phyloP scores from a whole-genome alignment of 306 rosid species.

The Glycine tomentella region DNA sequence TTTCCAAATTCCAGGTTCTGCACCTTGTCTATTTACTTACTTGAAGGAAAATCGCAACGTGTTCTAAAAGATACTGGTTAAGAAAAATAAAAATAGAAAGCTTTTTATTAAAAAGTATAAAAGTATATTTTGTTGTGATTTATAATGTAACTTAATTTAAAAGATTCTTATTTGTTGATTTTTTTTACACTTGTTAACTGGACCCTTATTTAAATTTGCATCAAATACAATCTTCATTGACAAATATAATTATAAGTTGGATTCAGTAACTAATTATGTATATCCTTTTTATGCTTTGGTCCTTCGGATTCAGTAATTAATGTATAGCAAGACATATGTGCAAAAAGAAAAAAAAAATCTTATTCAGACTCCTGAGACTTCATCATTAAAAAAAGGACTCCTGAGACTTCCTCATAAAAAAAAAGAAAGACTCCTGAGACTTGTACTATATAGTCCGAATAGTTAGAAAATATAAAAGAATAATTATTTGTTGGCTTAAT shows the following conservation, averaged over 20 bases:
- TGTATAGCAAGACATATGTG: neutral
- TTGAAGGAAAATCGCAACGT: neutral
- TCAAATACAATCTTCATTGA: neutral
- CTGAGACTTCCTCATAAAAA: too few species aligned
- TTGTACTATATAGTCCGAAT: neutral
- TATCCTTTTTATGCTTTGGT: too few species aligned
- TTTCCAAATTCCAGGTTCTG: constrained; percentile 23
- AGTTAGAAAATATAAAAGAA: neutral
- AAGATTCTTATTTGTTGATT: too few species aligned
- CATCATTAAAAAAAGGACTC: too few species aligned
- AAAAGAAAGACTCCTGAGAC: too few species aligned
- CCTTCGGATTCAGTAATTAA: neutral
- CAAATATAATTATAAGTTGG: neutral
- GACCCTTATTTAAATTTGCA: constrained; percentile 1
- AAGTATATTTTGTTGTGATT: too few species aligned
- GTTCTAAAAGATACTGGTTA: too few species aligned
- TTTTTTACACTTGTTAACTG: too few species aligned
- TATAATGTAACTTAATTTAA: too few species aligned
- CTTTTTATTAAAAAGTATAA: too few species aligned
- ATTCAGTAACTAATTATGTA: neutral
- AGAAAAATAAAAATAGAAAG: too few species aligned
- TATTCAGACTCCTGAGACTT: neutral
- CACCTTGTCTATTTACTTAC: constrained; percentile 32
- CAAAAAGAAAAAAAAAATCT: neutral
- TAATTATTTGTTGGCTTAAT: neutral